phyloP scores from a whole-genome alignment of 192 early-diverging fungal genomes.

The Entrophospora sp. region DNA sequence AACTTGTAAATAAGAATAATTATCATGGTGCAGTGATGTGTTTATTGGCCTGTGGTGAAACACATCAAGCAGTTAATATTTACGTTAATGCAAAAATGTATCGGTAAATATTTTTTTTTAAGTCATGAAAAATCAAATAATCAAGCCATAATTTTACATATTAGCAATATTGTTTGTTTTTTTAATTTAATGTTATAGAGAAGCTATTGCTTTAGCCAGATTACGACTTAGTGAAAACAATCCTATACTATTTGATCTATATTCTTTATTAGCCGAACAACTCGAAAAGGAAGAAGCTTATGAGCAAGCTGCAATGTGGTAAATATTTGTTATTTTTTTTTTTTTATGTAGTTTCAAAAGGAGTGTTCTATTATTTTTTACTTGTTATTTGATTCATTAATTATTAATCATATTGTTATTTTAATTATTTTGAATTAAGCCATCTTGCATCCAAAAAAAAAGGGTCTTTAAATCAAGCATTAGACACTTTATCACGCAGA shows the following conservation, averaged over 20 bases:
- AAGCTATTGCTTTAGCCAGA: slow-evolving; percentile 29
- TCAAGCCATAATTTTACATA: neutral
- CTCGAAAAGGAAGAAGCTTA: slow-evolving; percentile 22
- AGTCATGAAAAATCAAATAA: neutral
- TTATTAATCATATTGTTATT: no score
- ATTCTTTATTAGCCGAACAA: slow-evolving; percentile 23
- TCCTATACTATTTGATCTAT: slow-evolving; percentile 19
- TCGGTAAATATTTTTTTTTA: slow-evolving; percentile 29
- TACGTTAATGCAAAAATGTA: slow-evolving; percentile 31
- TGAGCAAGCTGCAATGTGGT: slow-evolving; percentile 26
- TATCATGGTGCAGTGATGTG: slow-evolving; percentile 33
- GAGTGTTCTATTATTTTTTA: neutral
- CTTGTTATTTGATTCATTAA: neutral
- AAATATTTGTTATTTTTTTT: neutral
- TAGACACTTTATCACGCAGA: slow-evolving; percentile 6
- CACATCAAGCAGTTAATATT: slow-evolving; percentile 36
- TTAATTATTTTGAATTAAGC: neutral
- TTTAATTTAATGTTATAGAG: no score
- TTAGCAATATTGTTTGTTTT: no score
- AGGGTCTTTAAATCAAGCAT: neutral
- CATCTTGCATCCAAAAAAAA: slow-evolving; percentile 8
- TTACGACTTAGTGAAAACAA: slow-evolving; percentile 22
- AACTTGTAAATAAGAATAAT: slow-evolving; percentile 27
- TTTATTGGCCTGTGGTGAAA: slow-evolving; percentile 29
- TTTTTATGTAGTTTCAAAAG: neutral